Evolutionary conservation across 2,329 filamentous ascomycete species (phyloP), one percentile per base, ranked within the genome.

Genomic region (Aspergillus puulaauensis): DNA sequence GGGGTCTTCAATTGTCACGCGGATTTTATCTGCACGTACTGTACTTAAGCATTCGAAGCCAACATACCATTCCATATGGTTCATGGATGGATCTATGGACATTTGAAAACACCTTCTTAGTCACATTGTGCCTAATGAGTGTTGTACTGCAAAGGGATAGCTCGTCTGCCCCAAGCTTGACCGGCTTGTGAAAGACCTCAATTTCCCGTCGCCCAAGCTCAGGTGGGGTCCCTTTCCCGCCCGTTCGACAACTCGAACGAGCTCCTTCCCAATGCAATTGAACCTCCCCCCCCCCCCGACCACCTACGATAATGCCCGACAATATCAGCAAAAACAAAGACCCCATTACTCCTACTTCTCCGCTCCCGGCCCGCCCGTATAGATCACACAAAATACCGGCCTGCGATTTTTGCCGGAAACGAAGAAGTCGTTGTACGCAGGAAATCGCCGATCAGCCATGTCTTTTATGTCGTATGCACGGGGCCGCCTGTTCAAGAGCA

Each of bases 401-500:
- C 31, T 56, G 53, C 21, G 46, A 56, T 14, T 56, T 56, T 17
- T 56, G 53, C 37, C 53, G 53, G 17, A 50, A 45, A 23, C 53
- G 53, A 27, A 50, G 53, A 23, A 56, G 53, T 35, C 46, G 53
- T n/a, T 56, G 53, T 23, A 56, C 53, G 3, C 53, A 56, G 53
- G 53, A 56, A 40, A n/a, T 41, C n/a, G 53, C 40, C 12, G 46
- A 35, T 24, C 53, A 56, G 31, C 53, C 53, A 56, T 56, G 53
- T 44, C 53, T 56, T 15, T 41, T 56, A 4, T 56, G 53, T 19
- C 53, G 53, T 11, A 56, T 56, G 53, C 53, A 56, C 14, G 47
- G 53, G 27, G 53, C 46, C 9, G 19, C 39, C 8, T 56, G 53
- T 37, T 51, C 53, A 24, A 24, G 40, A 21, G 41, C 27, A 6